Evolutionary conservation across 495 filamentous ascomycete genomes (phyloP), one percentile per base, ranked within the genome.

Genomic region (Hypoxylon trugodes): DNA sequence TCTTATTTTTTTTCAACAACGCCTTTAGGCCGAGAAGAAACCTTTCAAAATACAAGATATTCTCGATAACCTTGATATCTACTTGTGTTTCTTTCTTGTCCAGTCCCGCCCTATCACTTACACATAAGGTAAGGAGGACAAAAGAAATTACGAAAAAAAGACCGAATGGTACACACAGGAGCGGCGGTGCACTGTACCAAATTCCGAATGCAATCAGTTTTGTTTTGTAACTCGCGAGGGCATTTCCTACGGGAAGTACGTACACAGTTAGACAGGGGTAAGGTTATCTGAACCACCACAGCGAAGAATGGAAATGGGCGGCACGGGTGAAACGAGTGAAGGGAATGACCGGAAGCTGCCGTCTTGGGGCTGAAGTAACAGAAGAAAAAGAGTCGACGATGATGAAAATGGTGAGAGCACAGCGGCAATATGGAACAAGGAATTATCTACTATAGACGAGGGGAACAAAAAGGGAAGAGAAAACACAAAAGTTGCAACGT

Each of bases 201-300:
- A 50, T 57, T 58, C 64, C 64, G 64, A 57, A 67, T 61, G 64
- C 64, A 53, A 61, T 57, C 52, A 42, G 52, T 53, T 41, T 56
- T 62, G 59, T 56, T 60, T 60, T 32, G 42, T 43, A 53, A 47
- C 22, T 41, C 30, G 45, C 30, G 57, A 61, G 46, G 47, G 53
- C n/a, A 52, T 53, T 52, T 25, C 38, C 30, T 9, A 48, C 13
- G 26, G 22, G 5, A 59, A 38, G n/a, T 57, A 53, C 18, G 30
- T 48, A 38, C 25, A 50, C 13, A 48, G 43, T 26, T 38, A 16
- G 46, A 48, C 62, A 66, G 56, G 62, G 62, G 43, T 56, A 13
- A 36, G 19, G 32, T 33, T 32, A 19, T 54, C 50, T 45, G 60
- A 52, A 47, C 45, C 45, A 51, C 56, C 51, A 60, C 63, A 18